phyloP scores from a whole-genome alignment of 306 rosid species.

The Prunus campanulata region DNA sequence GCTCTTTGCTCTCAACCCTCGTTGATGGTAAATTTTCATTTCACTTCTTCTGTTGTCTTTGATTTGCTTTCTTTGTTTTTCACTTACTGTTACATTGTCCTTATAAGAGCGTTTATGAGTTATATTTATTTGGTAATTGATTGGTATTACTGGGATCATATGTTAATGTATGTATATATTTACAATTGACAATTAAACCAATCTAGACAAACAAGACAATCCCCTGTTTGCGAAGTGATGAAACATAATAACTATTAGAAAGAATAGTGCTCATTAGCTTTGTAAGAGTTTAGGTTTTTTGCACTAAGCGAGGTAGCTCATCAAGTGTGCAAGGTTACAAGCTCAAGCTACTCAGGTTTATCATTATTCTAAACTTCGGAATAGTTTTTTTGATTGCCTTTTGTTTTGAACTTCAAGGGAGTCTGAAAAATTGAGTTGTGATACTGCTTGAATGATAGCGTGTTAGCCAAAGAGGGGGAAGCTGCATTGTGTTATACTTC shows the following conservation, averaged over 20 bases:
- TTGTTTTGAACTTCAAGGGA: not conserved
- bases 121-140: not conserved
- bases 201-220: not conserved
- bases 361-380: not conserved
- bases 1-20: slow-evolving; percentile 72
- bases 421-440: not conserved
- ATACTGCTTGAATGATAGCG: not conserved
- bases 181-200: not conserved
- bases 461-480: not conserved
- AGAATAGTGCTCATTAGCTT: not conserved
- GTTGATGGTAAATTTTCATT: slow-evolving; percentile 47
- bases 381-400: not conserved
- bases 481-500: not conserved
- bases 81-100: not conserved
- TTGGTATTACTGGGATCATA: not conserved
- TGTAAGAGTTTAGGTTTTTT: not conserved
- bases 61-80: not conserved
- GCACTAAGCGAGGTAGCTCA: not conserved
- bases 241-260: not conserved
- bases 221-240: not conserved
- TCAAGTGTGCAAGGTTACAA: not conserved
- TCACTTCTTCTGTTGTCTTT: not conserved
- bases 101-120: not conserved
- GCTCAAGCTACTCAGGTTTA: not conserved
- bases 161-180: not conserved